These are phyloP conservation scores for Monilinia polystroma DNA, from an alignment of 2,329 filamentous ascomycete genomes.

Conservation along the genomic window DNA sequence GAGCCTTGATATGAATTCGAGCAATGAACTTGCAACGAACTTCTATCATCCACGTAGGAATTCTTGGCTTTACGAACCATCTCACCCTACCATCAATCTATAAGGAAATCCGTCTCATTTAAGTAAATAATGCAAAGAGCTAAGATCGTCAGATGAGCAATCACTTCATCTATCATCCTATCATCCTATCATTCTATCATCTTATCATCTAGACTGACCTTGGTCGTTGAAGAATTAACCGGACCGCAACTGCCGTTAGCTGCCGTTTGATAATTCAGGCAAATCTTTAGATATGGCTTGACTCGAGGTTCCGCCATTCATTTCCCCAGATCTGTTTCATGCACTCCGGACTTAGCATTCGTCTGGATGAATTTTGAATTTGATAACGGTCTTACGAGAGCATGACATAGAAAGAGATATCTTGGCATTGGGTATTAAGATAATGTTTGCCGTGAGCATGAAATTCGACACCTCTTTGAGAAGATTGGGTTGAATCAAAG, in stretches of 20 bases:
- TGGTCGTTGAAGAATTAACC: neutral
- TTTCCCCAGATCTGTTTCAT: conserved; percentile 6
- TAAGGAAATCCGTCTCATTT: neutral
- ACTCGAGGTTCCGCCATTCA: neutral
- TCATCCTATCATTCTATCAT: neutral
- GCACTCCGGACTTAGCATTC: neutral
- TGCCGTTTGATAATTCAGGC: conserved; percentile 20
- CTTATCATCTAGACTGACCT: neutral
- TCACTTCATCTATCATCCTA: neutral
- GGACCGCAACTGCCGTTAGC: conserved; percentile 19
- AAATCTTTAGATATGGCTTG: conserved; percentile 3
- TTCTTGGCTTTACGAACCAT: neutral
- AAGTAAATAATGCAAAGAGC: neutral
- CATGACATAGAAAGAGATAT: neutral
- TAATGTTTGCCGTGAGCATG: neutral
- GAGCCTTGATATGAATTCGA: too few species aligned
- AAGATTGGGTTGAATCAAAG: neutral
- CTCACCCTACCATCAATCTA: neutral
- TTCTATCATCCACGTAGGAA: neutral
- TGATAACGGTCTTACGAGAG: neutral
- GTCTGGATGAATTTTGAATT: neutral
- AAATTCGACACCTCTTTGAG: neutral
- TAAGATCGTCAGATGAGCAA: conserved; percentile 8
- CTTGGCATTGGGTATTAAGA: neutral
- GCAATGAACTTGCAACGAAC: neutral